These are phyloP conservation scores for Mycena belliarum DNA, from an alignment of 768 basidiomycete species.

Conservation along the genomic window DNA sequence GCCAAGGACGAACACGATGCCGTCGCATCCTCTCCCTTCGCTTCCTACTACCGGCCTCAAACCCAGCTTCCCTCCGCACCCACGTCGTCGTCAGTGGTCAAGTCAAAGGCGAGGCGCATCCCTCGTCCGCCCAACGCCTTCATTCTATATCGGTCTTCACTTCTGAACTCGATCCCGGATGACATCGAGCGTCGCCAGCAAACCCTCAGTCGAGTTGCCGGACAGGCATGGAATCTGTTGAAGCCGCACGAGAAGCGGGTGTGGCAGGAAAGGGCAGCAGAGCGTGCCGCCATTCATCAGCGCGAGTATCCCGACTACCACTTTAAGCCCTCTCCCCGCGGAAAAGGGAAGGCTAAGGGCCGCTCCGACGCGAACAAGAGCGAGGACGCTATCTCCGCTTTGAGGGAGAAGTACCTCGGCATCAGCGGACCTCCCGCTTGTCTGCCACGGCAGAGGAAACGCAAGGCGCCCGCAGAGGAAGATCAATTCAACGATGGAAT, in stretches of 20 bases:
- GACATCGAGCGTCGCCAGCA: conserved; percentile 69
- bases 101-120: conserved; percentile 41
- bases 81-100: neutral
- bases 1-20: neutral
- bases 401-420: conserved; percentile 36
- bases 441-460: conserved; percentile 35
- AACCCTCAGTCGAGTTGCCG: conserved; percentile 70
- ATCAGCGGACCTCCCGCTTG: conserved; percentile 36
- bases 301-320: conserved; percentile 59
- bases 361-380: conserved; percentile 21
- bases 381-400: conserved; percentile 31
- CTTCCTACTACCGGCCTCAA: conserved; percentile 9
- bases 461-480: conserved; percentile 27
- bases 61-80: neutral
- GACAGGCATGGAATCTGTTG: conserved; percentile 65
- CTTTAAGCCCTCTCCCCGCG: conserved; percentile 51
- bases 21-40: neutral
- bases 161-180: conserved; percentile 51
- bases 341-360: conserved; percentile 31
- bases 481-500: neutral
- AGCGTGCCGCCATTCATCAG: conserved; percentile 49
- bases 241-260: conserved; percentile 43
- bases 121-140: conserved; percentile 83
- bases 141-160: conserved; percentile 76
- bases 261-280: conserved; percentile 49